Evolutionary conservation across 2,329 filamentous ascomycete species (phyloP).

Genomic region (Clonostachys chloroleuca): DNA sequence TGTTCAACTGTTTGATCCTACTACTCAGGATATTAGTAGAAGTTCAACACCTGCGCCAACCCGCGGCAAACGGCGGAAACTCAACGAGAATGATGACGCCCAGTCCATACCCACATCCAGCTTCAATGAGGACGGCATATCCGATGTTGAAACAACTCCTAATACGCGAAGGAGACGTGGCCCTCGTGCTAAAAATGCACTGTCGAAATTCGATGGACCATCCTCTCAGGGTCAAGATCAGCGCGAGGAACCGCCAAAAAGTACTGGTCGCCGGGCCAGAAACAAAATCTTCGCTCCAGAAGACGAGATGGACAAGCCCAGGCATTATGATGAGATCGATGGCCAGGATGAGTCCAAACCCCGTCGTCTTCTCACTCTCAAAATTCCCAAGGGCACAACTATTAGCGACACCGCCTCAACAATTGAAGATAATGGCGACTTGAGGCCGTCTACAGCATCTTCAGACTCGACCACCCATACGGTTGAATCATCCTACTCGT

Average conservation of each 20-base stretch:
- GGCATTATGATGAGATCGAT: neutral
- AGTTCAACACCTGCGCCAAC: slow-evolving; percentile 41
- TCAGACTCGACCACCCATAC: slow-evolving; percentile 47
- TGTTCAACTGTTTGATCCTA: slow-evolving; percentile 44
- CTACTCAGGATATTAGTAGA: slow-evolving; percentile 44
- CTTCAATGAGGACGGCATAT: slow-evolving; percentile 22
- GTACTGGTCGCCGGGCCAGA: slow-evolving; percentile 1
- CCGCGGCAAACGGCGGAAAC: slow-evolving; percentile 22
- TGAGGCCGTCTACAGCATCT: slow-evolving; percentile 46
- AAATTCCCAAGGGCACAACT: slow-evolving; percentile 35
- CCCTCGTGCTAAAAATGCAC: neutral
- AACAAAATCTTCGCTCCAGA: slow-evolving; percentile 3
- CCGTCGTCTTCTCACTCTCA: slow-evolving; percentile 26
- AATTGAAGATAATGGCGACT: slow-evolving; percentile 36
- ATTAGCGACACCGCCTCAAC: slow-evolving; percentile 28
- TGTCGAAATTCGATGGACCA: no score
- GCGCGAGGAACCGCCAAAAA: slow-evolving; percentile 1
- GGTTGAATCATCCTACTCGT: slow-evolving; percentile 44
- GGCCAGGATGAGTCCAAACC: slow-evolving; percentile 9
- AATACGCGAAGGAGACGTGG: slow-evolving; percentile 18
- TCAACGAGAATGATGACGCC: slow-evolving; percentile 16
- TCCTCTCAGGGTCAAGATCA: neutral
- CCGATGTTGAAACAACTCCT: slow-evolving; percentile 20
- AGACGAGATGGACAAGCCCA: neutral
- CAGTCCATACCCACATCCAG: slow-evolving; percentile 17